Conservation (phyloP, 345 rosid genomes). For the Hibiscus tridactylites region DNA sequence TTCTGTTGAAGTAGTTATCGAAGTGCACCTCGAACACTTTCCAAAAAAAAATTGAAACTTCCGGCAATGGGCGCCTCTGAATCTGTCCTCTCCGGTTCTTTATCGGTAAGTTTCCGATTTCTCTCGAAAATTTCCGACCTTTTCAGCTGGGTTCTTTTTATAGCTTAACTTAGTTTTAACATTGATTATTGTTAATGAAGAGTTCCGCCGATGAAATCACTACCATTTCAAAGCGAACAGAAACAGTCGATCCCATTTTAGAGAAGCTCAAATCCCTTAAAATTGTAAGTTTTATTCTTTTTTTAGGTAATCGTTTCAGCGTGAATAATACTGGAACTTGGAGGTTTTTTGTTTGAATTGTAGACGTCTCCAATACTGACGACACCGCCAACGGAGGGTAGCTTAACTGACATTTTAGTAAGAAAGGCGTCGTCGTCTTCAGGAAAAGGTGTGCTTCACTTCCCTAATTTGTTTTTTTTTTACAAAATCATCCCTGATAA, state of each 20-base stretch:
- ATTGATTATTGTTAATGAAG: slow-evolving; percentile 11
- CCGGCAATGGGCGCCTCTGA: slow-evolving; percentile 31
- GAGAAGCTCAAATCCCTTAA: slow-evolving; percentile 72
- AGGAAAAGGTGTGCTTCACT: slow-evolving; percentile 31
- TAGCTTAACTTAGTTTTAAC: not conserved
- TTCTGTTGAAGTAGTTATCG: slow-evolving; percentile 2
- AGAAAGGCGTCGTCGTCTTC: slow-evolving; percentile 58
- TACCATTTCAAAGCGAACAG: slow-evolving; percentile 60
- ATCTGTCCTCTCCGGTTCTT: slow-evolving; percentile 30
- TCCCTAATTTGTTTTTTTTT: not conserved
- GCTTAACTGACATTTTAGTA: slow-evolving; percentile 92
- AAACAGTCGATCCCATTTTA: slow-evolving; percentile 57
- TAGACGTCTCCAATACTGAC: slow-evolving; percentile 76
- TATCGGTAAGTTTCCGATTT: slow-evolving; percentile 34
- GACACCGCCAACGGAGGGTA: slow-evolving; percentile 55
- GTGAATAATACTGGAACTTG: not conserved
- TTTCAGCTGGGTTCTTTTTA: not conserved
- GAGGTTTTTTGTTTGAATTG: not conserved
- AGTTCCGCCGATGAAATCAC: slow-evolving; percentile 58
- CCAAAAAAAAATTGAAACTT: not conserved
- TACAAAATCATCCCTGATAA: not conserved
- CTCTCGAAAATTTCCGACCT: not conserved
- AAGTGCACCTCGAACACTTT: not conserved
- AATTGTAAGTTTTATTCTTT: slow-evolving; percentile 40
- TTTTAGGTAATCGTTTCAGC: not conserved